Evolutionary conservation across 1,284 basidiomycete species (phyloP).

Genomic region (Rhizopogon hawkerae): DNA sequence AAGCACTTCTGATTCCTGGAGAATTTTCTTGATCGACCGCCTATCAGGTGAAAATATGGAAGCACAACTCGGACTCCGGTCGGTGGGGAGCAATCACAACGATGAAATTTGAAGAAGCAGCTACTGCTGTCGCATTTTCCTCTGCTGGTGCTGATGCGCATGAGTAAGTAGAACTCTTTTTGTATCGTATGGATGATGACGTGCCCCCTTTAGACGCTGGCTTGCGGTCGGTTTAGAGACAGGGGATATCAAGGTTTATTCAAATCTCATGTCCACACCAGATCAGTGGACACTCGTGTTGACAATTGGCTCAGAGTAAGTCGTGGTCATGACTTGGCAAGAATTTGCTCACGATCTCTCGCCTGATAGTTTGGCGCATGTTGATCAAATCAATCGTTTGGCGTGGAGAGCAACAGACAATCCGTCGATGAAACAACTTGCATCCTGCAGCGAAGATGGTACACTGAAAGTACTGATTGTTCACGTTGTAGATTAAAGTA

Average conservation of each 20-base stretch:
- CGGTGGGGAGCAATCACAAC: slow-evolving; percentile 48
- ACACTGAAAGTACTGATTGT: slow-evolving; percentile 64
- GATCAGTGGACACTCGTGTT: slow-evolving; percentile 43
- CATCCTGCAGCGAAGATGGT: slow-evolving; percentile 71
- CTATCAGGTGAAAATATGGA: slow-evolving; percentile 68
- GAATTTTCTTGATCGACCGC: not conserved
- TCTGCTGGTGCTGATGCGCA: slow-evolving; percentile 36
- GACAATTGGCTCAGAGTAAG: slow-evolving; percentile 43
- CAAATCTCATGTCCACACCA: slow-evolving; percentile 24
- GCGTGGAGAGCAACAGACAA: slow-evolving; percentile 48
- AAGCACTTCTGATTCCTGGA: slow-evolving; percentile 14
- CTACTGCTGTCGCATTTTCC: slow-evolving; percentile 65
- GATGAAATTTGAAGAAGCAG: slow-evolving; percentile 54
- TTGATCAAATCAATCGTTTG: slow-evolving; percentile 61
- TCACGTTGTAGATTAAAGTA: slow-evolving; percentile 33
- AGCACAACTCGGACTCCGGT: slow-evolving; percentile 22
- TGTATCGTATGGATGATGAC: not conserved
- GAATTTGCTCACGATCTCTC: slow-evolving; percentile 7
- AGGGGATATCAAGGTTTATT: slow-evolving; percentile 56
- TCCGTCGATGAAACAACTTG: slow-evolving; percentile 32
- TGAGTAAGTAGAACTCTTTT: slow-evolving; percentile 9
- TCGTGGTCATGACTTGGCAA: not conserved
- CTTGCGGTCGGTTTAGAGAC: slow-evolving; percentile 68
- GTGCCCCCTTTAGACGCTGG: slow-evolving; percentile 35
- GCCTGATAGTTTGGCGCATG: slow-evolving; percentile 47